phyloP scores from a whole-genome alignment of 805 yeast species.

The Ogataea wickerhamii region DNA sequence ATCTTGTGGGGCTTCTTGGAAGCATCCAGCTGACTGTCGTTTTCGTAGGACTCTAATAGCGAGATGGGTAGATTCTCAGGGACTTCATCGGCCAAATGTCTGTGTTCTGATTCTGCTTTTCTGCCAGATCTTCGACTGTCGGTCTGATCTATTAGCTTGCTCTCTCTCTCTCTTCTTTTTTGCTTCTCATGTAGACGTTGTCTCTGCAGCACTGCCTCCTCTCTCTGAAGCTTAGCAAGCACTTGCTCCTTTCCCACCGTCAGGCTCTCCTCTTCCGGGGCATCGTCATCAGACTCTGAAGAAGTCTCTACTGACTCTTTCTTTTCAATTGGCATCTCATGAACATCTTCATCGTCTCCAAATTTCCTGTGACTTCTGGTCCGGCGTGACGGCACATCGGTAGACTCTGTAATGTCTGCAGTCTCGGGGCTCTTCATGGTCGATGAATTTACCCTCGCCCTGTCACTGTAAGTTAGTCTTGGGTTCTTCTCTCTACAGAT shows the following conservation, averaged over 20 bases:
- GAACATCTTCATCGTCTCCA: slow-evolving; percentile 10
- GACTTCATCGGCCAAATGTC: slow-evolving; percentile 9
- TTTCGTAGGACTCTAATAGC: slow-evolving; percentile 32
- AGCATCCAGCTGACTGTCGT: slow-evolving; percentile 7
- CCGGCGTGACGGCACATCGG: slow-evolving; percentile 11
- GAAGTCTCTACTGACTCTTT: slow-evolving; percentile 14
- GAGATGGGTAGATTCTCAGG: slow-evolving; percentile 40
- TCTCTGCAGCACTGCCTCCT: slow-evolving; percentile 25
- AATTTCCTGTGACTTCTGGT: slow-evolving; percentile 20
- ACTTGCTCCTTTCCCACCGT: slow-evolving; percentile 13
- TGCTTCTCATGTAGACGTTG: slow-evolving; percentile 23
- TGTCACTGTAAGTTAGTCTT: no score
- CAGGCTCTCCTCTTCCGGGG: slow-evolving; percentile 47
- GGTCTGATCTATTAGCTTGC: slow-evolving; percentile 33
- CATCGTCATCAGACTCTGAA: slow-evolving; percentile 26
- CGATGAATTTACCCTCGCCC: no score
- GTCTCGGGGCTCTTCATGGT: slow-evolving; percentile 1
- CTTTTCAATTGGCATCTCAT: not conserved
- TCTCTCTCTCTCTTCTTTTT: slow-evolving; percentile 34
- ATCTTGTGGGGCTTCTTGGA: slow-evolving; percentile 28
- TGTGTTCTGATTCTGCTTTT: no score
- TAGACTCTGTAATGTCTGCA: no score
- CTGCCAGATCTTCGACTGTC: slow-evolving; percentile 9
- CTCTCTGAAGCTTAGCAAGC: slow-evolving; percentile 16
- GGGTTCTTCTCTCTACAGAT: no score